Conservation (phyloP, 140 eudicot species). For the Oenanthe javanica region DNA sequence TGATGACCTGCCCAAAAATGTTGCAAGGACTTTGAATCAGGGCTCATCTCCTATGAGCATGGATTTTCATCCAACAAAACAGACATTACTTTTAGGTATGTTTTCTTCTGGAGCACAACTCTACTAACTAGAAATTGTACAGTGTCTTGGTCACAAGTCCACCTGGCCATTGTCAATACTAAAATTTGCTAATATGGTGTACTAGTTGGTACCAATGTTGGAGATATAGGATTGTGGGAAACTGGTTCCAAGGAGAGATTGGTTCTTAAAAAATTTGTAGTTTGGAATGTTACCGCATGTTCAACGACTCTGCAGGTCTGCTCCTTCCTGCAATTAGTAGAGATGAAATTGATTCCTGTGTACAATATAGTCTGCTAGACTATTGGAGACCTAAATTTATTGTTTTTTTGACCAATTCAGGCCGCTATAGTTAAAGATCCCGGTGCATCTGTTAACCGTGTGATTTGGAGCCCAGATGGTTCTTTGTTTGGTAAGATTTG, state of each 20-base stretch:
- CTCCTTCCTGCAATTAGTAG: slow-evolving; percentile 1
- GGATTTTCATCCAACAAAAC: slow-evolving; percentile 89
- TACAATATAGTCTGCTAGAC: not conserved
- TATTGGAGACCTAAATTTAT: slow-evolving; percentile 6
- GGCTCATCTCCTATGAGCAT: slow-evolving; percentile 97
- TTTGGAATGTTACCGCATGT: slow-evolving; percentile 76
- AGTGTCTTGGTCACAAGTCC: not conserved
- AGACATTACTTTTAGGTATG: slow-evolving; percentile 72
- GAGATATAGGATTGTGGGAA: slow-evolving; percentile 86
- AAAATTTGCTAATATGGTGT: slow-evolving; percentile 9
- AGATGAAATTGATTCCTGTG: not conserved
- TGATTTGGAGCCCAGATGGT: slow-evolving; percentile 92
- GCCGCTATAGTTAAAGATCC: slow-evolving; percentile 79
- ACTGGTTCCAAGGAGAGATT: slow-evolving; percentile 76
- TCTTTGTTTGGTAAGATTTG: slow-evolving; percentile 56
- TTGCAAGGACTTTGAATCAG: slow-evolving; percentile 64
- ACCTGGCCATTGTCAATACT: slow-evolving; percentile 10
- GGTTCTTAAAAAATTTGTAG: slow-evolving; percentile 71
- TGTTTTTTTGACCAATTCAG: slow-evolving; percentile 29
- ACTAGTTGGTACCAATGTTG: slow-evolving; percentile 86
- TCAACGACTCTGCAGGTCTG: slow-evolving; percentile 72
- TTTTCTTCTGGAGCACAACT: not conserved
- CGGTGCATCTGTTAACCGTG: slow-evolving; percentile 87
- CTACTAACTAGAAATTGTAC: not conserved
- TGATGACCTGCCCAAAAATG: slow-evolving; percentile 81